Base-by-base conservation (phyloP, 345 rosid genomes). In the Aquilaria sinensis region DNA sequence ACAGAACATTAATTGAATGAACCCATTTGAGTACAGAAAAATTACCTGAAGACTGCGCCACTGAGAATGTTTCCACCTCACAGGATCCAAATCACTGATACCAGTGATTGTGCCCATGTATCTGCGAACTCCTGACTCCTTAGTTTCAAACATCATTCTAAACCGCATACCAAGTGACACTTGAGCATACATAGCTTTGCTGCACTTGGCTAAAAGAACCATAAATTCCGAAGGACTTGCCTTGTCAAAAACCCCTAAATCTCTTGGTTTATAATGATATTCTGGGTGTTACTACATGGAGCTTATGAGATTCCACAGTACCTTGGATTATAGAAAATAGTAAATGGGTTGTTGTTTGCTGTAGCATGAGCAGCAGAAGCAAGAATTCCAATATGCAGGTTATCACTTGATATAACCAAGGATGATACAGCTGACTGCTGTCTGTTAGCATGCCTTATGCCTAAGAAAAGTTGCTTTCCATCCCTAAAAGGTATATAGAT, bases 291-390 rank as follows among this genome's bases (percentile, higher is more conserved):
- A 41, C 31, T 53, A 43, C 29, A 53, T 43, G 7, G 12, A 50
- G 45, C 43, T 4, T 7, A 52, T 62, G 50, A 60, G 69, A 41
- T 57, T 12, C 37, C 61, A 68, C 56, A 45, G 56, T 66, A 93
- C 98, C 98, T 90, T 12, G 99, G 99, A 78, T 94, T 94, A 73
- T 83, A 94, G 65, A 94, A 94, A 63, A 94, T 78, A 53, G 88
- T 88, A 67, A 94, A 94, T 4, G 96, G 97, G 61, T 96, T 94
- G 70, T 77, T 82, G 63, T 94, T 94, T 32, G 96, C 91, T 45
- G 93, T 93, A 10, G 99, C 99, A 78, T 94, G 99, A 77, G 99
- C 97, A 33, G 97, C 99, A 59, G 97, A 97, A 58, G 97, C 99
- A 69, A 94, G 99, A 70, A 94, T 84, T 58, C 99, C 99, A 11